Conservation (phyloP, 257 asterid species). For the Thymus quinquecostatus region DNA sequence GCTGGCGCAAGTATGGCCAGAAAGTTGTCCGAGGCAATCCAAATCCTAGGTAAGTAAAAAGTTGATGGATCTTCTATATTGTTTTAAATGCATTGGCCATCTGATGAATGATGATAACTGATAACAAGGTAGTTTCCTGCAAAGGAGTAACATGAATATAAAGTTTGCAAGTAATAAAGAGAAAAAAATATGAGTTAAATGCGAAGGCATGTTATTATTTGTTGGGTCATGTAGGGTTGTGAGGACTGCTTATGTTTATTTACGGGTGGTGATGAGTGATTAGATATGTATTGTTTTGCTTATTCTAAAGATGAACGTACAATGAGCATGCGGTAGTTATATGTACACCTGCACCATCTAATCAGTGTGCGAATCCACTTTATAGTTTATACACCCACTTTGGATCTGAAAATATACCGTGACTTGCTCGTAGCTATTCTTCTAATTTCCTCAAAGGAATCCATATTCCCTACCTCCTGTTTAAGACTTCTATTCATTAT, state of each 20-base stretch:
- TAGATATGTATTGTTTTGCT: not conserved
- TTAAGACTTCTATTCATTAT: not conserved
- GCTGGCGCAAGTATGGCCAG: conserved; percentile 99
- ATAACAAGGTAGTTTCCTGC: not conserved
- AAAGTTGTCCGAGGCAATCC: conserved; percentile 98
- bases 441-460: no score
- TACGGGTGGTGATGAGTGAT: conserved; percentile 14
- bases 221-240: not conserved
- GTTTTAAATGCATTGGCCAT: not conserved
- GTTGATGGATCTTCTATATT: conserved; percentile 13
- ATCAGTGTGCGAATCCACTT: not conserved
- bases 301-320: not conserved
- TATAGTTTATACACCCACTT: not conserved
- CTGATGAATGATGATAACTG: conserved; percentile 9
- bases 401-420: no score
- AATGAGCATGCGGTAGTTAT: not conserved
- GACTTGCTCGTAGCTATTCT: no score
- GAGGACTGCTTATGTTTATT: not conserved
- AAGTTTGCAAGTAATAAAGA: not conserved
- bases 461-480: no score
- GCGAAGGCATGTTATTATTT: not conserved
- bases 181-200: not conserved
- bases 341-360: not conserved
- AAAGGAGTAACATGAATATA: not conserved
- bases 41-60: conserved; percentile 75